Evolutionary conservation across 306 rosid genomes (phyloP).

Genomic region (Albizia julibrissin): DNA sequence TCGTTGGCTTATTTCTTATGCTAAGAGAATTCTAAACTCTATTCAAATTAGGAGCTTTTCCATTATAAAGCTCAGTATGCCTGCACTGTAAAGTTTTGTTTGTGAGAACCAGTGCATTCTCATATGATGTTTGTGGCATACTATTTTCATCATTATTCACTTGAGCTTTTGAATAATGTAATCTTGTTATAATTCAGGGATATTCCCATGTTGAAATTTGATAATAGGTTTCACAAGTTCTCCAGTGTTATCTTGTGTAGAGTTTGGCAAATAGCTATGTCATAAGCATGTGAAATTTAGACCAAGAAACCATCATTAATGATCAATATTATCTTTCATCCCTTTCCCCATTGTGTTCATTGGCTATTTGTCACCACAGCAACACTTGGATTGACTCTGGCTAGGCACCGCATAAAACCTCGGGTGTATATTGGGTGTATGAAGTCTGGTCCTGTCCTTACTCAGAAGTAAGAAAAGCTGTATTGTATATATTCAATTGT

Average conservation of each 20-base stretch:
- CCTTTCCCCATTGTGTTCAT: slow-evolving; percentile 25
- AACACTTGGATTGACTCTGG: slow-evolving; percentile 66
- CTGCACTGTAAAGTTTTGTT: neutral
- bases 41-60: neutral
- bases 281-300: neutral
- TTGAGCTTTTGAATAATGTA: neutral
- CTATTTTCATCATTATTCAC: neutral
- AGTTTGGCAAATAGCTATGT: neutral
- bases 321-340: slow-evolving; percentile 2
- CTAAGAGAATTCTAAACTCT: neutral
- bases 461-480: slow-evolving; percentile 65
- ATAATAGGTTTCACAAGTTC: neutral
- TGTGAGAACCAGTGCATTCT: neutral
- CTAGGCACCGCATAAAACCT: slow-evolving; percentile 57
- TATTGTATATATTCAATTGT: slow-evolving; percentile 6
- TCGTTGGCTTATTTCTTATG: neutral
- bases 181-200: neutral
- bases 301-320: neutral
- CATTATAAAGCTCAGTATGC: neutral
- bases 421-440: slow-evolving; percentile 91
- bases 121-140: neutral
- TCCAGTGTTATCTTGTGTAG: neutral
- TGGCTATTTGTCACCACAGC: slow-evolving; percentile 45
- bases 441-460: slow-evolving; percentile 95
- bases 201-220: neutral